A percentile compares a stretch with the other conserved stretches of the same genome.
phyloP scores from a whole-genome alignment of 495 filamentous ascomycete species.

The Podospora fimiseda region DNA sequence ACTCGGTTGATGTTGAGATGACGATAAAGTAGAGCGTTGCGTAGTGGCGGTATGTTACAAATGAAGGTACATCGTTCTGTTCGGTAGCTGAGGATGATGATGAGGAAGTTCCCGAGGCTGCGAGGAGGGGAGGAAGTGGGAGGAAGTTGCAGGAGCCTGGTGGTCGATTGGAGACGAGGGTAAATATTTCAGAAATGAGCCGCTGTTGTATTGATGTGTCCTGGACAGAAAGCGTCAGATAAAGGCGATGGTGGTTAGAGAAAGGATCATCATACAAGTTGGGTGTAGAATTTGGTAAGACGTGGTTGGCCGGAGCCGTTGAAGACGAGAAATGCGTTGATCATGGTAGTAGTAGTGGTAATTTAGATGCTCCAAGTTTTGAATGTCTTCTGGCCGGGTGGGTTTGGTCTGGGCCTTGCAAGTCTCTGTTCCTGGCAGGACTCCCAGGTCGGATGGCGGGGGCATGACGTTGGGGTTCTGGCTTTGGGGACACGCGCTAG shows the following conservation, averaged over 20 bases:
- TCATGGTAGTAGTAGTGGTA: conserved; percentile 52
- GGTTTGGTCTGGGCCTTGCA: not conserved
- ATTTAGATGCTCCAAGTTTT: not conserved
- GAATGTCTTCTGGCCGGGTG: not conserved
- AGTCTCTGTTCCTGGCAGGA: not conserved
- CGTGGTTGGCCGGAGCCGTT: conserved; percentile 96
- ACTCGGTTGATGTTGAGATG: conserved; percentile 95
- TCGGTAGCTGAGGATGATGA: conserved; percentile 57
- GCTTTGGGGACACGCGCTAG: not conserved
- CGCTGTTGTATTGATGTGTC: conserved; percentile 93
- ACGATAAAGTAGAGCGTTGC: conserved; percentile 98
- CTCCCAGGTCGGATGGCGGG: not conserved
- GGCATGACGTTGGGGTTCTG: conserved; percentile 1
- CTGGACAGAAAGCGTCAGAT: conserved; percentile 36
- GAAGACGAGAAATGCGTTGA: conserved; percentile 98
- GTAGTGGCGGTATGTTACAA: conserved; percentile 96
- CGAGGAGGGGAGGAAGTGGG: conserved; percentile 52
- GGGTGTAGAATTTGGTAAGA: conserved; percentile 97
- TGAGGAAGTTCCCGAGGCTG: conserved; percentile 40
- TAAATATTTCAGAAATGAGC: conserved; percentile 94
- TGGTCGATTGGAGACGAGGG: conserved; percentile 85
- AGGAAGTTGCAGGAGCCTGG: conserved; percentile 94
- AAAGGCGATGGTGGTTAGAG: conserved; percentile 1
- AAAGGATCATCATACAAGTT: conserved; percentile 58
- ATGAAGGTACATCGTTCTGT: conserved; percentile 76